phyloP scores from a whole-genome alignment of 345 rosid species.

The Ailanthus altissimus region DNA sequence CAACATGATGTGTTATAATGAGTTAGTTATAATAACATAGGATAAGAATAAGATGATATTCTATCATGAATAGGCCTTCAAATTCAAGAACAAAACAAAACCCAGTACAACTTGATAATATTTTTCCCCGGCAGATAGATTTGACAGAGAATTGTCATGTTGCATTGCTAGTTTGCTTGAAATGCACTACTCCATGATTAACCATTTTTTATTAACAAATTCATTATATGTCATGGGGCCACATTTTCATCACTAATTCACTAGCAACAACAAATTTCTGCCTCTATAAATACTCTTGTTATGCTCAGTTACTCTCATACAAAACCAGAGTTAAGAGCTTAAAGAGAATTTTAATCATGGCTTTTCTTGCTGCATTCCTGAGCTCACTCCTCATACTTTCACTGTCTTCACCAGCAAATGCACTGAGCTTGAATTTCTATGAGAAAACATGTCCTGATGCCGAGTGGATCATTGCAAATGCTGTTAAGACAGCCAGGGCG shows the following conservation, averaged over 20 bases:
- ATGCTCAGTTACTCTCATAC: background rate
- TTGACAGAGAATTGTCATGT: too few species aligned
- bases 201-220: constrained; percentile 9
- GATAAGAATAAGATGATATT: background rate
- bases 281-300: constrained; percentile 26
- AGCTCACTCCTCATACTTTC: constrained; percentile 30
- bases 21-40: background rate
- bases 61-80: background rate
- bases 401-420: constrained; percentile 20
- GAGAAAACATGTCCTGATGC: constrained; percentile 44
- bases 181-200: constrained; percentile 20
- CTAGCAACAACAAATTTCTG: too few species aligned
- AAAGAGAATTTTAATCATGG: constrained; percentile 25
- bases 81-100: background rate
- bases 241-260: too few species aligned
- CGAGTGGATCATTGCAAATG: constrained; percentile 31
- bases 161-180: constrained; percentile 11
- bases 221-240: background rate
- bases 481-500: constrained; percentile 32
- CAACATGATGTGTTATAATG: background rate
- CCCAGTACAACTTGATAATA: background rate
- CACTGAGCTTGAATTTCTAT: constrained; percentile 44
- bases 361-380: constrained; percentile 21
- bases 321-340: background rate
- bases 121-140: too few species aligned